phyloP scores from a whole-genome alignment of 306 rosid genomes.

The Ammopiptanthus mongolicus region DNA sequence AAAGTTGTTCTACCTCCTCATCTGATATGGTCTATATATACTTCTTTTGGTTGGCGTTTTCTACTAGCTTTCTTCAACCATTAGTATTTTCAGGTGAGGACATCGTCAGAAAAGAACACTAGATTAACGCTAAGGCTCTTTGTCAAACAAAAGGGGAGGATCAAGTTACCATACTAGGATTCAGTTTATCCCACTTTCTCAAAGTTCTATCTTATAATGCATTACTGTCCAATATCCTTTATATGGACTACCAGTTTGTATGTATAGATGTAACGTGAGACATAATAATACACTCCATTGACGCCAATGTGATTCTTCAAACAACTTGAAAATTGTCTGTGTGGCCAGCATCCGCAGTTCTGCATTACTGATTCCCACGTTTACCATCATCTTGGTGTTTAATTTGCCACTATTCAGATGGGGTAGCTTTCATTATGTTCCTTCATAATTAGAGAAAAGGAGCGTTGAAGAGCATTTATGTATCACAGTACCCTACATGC shows the following conservation, averaged over 20 bases:
- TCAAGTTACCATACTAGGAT: constrained; percentile 5
- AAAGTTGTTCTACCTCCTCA: constrained; percentile 10
- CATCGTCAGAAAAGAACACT: constrained; percentile 9
- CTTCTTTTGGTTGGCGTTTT: constrained; percentile 10
- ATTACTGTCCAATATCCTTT: constrained; percentile 1
- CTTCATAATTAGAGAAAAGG: constrained; percentile 17
- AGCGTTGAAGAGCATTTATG: constrained; percentile 27
- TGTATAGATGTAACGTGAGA: constrained; percentile 2
- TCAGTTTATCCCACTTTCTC: background rate
- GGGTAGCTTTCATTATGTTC: background rate
- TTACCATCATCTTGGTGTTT: constrained; percentile 18
- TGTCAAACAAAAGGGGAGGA: constrained; percentile 12
- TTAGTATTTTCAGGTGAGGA: background rate
- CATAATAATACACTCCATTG: constrained; percentile 6
- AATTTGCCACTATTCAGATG: background rate
- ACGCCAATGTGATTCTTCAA: background rate
- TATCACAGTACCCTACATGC: constrained; percentile 23
- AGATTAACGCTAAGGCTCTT: constrained; percentile 7
- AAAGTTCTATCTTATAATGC: background rate
- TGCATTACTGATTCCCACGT: constrained; percentile 26
- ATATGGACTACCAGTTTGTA: constrained; percentile 10
- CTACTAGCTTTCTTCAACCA: constrained; percentile 1
- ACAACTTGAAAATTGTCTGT: background rate
- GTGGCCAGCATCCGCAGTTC: constrained; percentile 6
- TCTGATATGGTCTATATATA: constrained; percentile 8